These are phyloP conservation scores for Vicia faba DNA, from an alignment of 306 rosid genomes.

Conservation along the genomic window DNA sequence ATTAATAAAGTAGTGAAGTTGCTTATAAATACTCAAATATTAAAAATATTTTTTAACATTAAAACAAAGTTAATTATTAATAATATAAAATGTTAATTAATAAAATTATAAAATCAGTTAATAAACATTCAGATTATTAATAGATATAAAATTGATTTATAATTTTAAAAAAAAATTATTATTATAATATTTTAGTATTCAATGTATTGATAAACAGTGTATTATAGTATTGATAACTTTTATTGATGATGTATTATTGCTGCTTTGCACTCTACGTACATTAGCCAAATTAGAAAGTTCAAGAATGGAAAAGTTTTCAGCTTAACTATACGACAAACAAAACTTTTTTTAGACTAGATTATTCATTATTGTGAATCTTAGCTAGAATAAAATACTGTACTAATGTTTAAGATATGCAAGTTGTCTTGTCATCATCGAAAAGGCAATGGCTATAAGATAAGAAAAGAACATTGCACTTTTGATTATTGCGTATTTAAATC, in stretches of 20 bases:
- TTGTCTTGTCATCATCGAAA: slow-evolving; percentile 51
- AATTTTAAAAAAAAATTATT: no score
- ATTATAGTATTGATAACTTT: background rate
- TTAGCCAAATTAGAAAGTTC: slow-evolving; percentile 16
- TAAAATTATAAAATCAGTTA: no score
- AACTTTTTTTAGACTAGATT: slow-evolving; percentile 41
- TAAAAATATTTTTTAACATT: no score
- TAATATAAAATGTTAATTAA: no score
- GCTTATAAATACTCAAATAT: no score
- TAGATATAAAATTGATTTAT: no score
- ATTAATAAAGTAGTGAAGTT: no score
- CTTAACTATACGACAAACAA: slow-evolving; percentile 48
- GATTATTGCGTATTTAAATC: slow-evolving; percentile 23
- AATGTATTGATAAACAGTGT: no score
- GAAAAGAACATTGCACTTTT: slow-evolving; percentile 29
- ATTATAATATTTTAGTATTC: no score
- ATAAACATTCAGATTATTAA: no score
- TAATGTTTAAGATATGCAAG: slow-evolving; percentile 37
- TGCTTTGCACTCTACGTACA: slow-evolving; percentile 1
- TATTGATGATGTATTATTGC: slow-evolving; percentile 7
- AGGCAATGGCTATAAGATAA: slow-evolving; percentile 34
- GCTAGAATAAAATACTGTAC: slow-evolving; percentile 8
- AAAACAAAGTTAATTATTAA: no score
- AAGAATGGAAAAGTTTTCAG: slow-evolving; percentile 20
- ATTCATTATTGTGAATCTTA: no score